Conservation (phyloP, 1,139 yeast species). For the Taphrina confusa region DNA sequence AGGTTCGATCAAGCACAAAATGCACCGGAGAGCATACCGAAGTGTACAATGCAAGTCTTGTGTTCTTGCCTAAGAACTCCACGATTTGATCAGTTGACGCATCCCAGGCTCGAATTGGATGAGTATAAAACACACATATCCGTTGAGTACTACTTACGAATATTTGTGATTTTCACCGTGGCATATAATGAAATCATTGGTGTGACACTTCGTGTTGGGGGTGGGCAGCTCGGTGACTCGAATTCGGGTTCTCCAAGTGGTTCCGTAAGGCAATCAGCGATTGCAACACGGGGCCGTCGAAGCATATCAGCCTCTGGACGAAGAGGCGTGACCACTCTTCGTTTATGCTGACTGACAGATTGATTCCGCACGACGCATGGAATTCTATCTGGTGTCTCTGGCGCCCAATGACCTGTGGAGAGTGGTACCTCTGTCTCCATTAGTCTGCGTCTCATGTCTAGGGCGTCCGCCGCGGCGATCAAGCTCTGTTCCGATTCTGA, state of each 20-base stretch:
- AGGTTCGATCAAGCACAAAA: conserved; percentile 23
- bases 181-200: conserved; percentile 18
- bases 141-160: conserved; percentile 8
- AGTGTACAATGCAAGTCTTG: conserved; percentile 29
- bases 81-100: conserved; percentile 33
- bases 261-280: neutral
- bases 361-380: no score
- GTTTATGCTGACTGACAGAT: no score
- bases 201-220: conserved; percentile 9
- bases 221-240: neutral
- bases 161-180: conserved; percentile 32
- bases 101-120: conserved; percentile 37
- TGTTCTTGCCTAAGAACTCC: conserved; percentile 35
- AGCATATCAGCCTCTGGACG: no score
- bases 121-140: no score
- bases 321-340: no score
- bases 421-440: conserved; percentile 21
- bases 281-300: no score
- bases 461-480: conserved; percentile 14
- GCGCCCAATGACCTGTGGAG: no score
- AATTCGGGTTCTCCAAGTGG: neutral
- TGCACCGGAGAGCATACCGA: conserved; percentile 14
- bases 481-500: neutral
- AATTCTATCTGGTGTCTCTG: no score
- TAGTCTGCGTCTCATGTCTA: conserved; percentile 5